These are phyloP conservation scores for Dalbergia cultrata DNA, from an alignment of 306 rosid species.

Conservation along the genomic window DNA sequence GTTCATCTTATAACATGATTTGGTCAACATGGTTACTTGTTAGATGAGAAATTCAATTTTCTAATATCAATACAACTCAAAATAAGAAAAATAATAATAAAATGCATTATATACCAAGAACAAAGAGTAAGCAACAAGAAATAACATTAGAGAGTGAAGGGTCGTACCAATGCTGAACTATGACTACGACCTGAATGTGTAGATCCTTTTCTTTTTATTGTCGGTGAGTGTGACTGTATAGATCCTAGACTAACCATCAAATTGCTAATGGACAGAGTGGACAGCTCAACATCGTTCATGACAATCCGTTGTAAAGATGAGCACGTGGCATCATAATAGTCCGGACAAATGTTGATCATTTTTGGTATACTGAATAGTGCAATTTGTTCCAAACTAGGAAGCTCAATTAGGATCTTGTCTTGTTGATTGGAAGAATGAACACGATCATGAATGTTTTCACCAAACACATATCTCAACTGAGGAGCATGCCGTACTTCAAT, in stretches of 20 bases:
- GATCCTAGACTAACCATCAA: neutral
- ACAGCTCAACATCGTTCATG: neutral
- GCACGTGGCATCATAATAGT: neutral
- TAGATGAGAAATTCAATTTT: too few relatives aligned
- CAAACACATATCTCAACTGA: constrained; percentile 30
- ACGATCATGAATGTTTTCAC: neutral
- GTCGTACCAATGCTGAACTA: constrained; percentile 19
- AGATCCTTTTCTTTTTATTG: too few relatives aligned
- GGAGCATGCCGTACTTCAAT: neutral
- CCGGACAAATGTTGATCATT: neutral
- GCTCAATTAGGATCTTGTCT: constrained; percentile 16
- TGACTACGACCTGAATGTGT: neutral
- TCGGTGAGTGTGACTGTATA: too few relatives aligned
- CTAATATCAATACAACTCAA: too few relatives aligned
- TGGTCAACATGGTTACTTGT: too few relatives aligned
- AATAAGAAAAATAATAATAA: too few relatives aligned
- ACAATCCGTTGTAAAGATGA: neutral
- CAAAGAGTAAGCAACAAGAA: neutral
- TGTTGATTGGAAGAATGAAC: neutral
- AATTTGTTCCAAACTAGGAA: neutral
- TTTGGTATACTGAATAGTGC: neutral
- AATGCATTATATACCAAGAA: neutral
- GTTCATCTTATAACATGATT: too few relatives aligned
- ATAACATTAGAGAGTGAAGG: neutral
- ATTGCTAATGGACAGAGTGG: neutral